Percentiles rank a stretch among this genome's conserved stretches.
phyloP scores from a whole-genome alignment of 768 basidiomycete species.

The Neoboletus brunneissimus region DNA sequence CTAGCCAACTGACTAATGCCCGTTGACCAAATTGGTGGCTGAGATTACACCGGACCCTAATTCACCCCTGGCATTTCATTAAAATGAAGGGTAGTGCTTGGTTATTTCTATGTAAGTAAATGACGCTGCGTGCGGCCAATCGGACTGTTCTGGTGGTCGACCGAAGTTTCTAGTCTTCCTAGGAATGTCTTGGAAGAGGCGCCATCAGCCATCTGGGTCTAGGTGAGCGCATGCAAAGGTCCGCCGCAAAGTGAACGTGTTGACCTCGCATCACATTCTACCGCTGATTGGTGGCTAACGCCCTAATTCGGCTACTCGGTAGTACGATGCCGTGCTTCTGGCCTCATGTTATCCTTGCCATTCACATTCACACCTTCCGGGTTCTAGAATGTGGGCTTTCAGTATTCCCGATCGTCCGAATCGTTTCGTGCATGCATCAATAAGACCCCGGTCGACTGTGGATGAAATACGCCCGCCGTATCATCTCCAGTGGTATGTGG shows the following conservation, averaged over 20 bases:
- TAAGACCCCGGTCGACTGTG: conserved; percentile 19
- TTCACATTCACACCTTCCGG: conserved; percentile 22
- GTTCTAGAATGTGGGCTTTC: conserved; percentile 22
- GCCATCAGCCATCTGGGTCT: conserved; percentile 10
- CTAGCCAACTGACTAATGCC: conserved; percentile 13
- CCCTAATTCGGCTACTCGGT: conserved; percentile 18
- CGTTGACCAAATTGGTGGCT: conserved; percentile 14
- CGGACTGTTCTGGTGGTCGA: conserved; percentile 3
- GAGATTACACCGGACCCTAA: conserved; percentile 23
- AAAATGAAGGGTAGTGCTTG: conserved; percentile 19
- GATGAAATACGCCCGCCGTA: background rate
- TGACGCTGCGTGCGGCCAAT: conserved; percentile 11
- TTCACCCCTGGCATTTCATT: conserved; percentile 16
- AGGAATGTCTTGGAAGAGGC: conserved; percentile 6
- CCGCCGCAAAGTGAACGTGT: conserved; percentile 17
- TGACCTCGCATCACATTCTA: conserved; percentile 14
- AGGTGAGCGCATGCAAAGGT: conserved; percentile 10
- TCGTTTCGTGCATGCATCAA: conserved; percentile 9
- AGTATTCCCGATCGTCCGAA: conserved; percentile 23
- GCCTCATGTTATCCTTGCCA: conserved; percentile 30
- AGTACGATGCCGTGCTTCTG: conserved; percentile 21
- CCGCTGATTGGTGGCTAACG: conserved; percentile 12
- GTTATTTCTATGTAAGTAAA: conserved; percentile 10
- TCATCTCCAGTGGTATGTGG: background rate
- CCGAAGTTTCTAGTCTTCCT: conserved; percentile 11